Evolutionary conservation across 371 early-diverging fungal genomes (phyloP).

Genomic region (Parasitella parasitica): DNA sequence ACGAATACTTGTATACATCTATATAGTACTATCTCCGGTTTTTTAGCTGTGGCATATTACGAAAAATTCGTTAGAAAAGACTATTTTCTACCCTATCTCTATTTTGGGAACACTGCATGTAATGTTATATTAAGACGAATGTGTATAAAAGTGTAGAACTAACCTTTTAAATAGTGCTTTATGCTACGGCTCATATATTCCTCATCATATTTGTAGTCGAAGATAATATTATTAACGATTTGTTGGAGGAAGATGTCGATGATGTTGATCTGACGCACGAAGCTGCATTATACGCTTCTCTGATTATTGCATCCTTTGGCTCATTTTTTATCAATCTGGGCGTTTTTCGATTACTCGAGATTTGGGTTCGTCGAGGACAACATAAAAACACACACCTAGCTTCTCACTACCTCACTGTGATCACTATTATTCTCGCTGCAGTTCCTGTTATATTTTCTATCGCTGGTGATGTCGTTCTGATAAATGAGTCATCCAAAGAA

Average conservation of each 20-base stretch:
- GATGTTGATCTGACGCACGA: conserved; percentile 1
- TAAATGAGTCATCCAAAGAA: neutral
- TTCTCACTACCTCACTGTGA: neutral
- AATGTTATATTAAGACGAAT: neutral
- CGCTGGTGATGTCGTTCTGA: conserved; percentile 1
- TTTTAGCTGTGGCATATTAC: conserved; percentile 1
- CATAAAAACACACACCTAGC: neutral
- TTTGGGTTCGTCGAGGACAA: conserved; percentile 4
- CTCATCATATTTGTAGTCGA: conserved; percentile 10
- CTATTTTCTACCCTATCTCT: conserved; percentile 14
- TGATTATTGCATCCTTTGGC: conserved; percentile 5
- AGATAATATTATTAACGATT: neutral
- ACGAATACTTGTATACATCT: neutral
- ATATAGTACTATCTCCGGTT: neutral
- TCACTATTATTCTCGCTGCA: neutral
- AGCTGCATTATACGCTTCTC: neutral
- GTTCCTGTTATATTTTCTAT: conserved; percentile 3
- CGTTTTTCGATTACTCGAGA: conserved; percentile 1
- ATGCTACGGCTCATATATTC: conserved; percentile 7
- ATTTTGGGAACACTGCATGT: conserved; percentile 18
- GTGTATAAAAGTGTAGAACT: neutral
- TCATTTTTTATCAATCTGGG: conserved; percentile 8
- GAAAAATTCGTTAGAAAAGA: conserved; percentile 10
- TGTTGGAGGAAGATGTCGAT: neutral
- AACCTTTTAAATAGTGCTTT: conserved; percentile 1